phyloP scores from a whole-genome alignment of 805 yeast species.

The Tanozyma kutaoensis region DNA sequence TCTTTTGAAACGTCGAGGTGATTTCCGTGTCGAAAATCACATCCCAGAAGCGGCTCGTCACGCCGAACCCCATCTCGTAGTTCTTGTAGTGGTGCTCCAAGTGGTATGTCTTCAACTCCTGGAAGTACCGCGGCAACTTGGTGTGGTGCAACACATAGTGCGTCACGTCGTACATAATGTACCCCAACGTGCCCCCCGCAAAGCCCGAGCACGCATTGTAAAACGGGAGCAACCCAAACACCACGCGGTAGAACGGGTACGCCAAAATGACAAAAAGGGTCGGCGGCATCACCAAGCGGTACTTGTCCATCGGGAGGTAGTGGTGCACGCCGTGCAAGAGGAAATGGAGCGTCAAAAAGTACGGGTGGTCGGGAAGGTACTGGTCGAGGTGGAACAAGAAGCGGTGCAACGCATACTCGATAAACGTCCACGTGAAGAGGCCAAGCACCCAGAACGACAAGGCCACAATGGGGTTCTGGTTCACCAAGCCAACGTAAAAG shows the following conservation, averaged over 20 bases:
- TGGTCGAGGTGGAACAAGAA: constrained; percentile 87
- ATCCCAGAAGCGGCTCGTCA: constrained; percentile 91
- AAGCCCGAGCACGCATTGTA: constrained; percentile 83
- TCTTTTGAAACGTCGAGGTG: constrained; percentile 34
- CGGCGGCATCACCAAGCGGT: constrained; percentile 95
- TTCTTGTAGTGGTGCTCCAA: constrained; percentile 97
- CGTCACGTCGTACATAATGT: constrained; percentile 82
- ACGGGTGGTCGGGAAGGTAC: constrained; percentile 67
- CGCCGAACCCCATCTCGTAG: constrained; percentile 94
- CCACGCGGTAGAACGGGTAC: constrained; percentile 69
- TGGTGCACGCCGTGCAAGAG: constrained; percentile 93
- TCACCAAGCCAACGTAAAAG: constrained; percentile 41
- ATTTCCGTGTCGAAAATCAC: constrained; percentile 75
- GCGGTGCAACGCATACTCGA: constrained; percentile 83
- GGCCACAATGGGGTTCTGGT: constrained; percentile 31
- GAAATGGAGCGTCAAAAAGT: constrained; percentile 75
- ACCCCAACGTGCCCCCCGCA: constrained; percentile 94
- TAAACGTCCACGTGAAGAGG: constrained; percentile 82
- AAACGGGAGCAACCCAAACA: constrained; percentile 66
- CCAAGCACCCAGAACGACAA: constrained; percentile 61
- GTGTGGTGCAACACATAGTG: constrained; percentile 92
- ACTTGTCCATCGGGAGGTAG: constrained; percentile 91
- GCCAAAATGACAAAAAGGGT: constrained; percentile 61
- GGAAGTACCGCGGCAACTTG: constrained; percentile 62
- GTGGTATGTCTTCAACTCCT: constrained; percentile 77